Base-by-base conservation (phyloP, 2,329 filamentous ascomycete genomes). In the Colletotrichum karsti region DNA sequence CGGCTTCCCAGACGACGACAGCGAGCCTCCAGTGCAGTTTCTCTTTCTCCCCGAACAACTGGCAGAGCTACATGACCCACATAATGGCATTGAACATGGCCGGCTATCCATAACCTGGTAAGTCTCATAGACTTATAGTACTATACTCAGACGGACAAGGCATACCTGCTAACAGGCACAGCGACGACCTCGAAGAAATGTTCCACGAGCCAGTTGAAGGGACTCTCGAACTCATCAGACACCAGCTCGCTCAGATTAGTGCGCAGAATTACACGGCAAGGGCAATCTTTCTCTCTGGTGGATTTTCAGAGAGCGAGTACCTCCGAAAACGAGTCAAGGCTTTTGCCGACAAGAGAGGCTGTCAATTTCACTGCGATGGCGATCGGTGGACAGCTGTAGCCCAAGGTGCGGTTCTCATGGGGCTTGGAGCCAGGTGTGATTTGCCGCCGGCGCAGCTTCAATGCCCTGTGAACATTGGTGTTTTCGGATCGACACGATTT, bases 371-470 rank as follows among this genome's bases (percentile, higher is more conserved):
- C 6, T 54, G 63, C 15, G 69, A 66, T 4, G 50, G 63, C 24
- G 69, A 72, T 15, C 33, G 33, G 39, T 72, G 68, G 67, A 71
- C 70, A 1, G 71, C 69, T 1, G 71, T 72, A n/a, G 56, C 55
- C 8, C 56, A 50, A 7, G 71, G 71, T 8, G 71, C 41, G 8
- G 70, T 58, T n/a, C 24, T 72, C n/a, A 57, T 72, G 30, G 71
- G 67, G 1, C 65, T 72, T 2, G 70, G 67, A 4, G 26, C 70
- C 3, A 58, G 59, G 4, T 72, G 71, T 35, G 12, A 57, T 6
- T 20, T 66, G 12, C 69, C 71, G 1, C 64, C 64, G 10, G n/a
- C 42, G 12, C 39, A 33, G 15, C 33, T 57, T 12, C 30, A 55
- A 30, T 67, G 58, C 26, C 65, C 69, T 4, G 59, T 50, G 33